Percentiles rank a stretch among this genome's conserved stretches.
These are phyloP conservation scores for Oryza glumipatula DNA, from an alignment of 176 grass and related monocot species.

Conservation along the genomic window DNA sequence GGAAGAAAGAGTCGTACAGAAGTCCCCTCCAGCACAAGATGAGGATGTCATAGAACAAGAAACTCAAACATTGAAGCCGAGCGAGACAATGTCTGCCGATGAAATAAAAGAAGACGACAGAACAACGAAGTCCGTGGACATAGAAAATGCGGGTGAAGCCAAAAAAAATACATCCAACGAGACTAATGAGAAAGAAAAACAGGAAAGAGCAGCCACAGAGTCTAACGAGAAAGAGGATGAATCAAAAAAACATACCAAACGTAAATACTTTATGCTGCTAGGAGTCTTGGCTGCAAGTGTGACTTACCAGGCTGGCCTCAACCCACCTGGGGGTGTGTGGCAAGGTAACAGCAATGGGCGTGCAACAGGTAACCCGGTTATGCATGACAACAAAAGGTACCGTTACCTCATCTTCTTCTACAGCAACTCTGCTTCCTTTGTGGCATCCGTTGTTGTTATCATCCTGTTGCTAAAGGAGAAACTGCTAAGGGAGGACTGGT, in stretches of 20 bases:
- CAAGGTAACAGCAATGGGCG: not conserved
- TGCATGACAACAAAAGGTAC: not conserved
- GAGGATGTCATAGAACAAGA: too few species aligned
- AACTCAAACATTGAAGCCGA: not conserved
- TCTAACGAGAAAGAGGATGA: not conserved
- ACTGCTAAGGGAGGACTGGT: not conserved
- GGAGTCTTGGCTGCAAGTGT: conserved; percentile 47
- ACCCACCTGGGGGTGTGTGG: conserved; percentile 31
- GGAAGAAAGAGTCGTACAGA: not conserved
- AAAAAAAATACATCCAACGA: not conserved
- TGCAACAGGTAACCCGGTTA: conserved; percentile 1
- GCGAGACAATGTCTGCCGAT: not conserved
- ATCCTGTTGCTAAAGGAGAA: conserved; percentile 30
- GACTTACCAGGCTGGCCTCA: conserved; percentile 45
- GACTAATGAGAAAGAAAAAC: not conserved
- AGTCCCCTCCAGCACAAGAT: not conserved
- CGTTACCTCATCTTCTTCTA: conserved; percentile 51
- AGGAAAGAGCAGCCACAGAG: not conserved
- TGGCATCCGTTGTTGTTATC: conserved; percentile 47
- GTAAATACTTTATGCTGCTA: conserved; percentile 45
- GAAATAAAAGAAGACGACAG: not conserved
- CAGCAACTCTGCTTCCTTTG: conserved; percentile 47
- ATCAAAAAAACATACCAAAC: not conserved
- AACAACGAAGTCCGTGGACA: too few species aligned
- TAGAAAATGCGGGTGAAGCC: not conserved